These are phyloP conservation scores for Otatea glauca DNA, from an alignment of 176 grass and related monocot genomes.

Conservation along the genomic window DNA sequence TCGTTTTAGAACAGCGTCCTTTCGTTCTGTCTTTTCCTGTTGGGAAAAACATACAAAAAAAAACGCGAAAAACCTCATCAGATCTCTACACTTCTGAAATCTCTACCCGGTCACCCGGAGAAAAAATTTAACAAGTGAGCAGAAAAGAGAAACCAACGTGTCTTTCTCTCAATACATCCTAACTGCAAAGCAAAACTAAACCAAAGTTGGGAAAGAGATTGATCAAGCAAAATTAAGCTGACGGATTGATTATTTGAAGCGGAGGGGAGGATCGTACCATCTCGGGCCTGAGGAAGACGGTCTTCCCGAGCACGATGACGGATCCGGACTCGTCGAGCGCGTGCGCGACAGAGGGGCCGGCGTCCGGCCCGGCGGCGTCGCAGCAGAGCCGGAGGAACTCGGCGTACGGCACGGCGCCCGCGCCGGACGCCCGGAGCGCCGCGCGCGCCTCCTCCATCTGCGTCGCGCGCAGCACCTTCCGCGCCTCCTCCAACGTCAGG, in stretches of 20 bases:
- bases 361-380: constrained; percentile 59
- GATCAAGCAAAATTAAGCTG: constrained; percentile 49
- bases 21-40: constrained; percentile 82
- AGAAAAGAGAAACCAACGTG: constrained; percentile 47
- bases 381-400: constrained; percentile 73
- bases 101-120: constrained; percentile 59
- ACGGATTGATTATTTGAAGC: constrained; percentile 2
- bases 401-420: constrained; percentile 59
- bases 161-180: constrained; percentile 54
- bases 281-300: constrained; percentile 88
- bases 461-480: constrained; percentile 74
- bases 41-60: constrained; percentile 81
- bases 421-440: constrained; percentile 51
- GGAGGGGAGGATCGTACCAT: constrained; percentile 60
- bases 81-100: constrained; percentile 68
- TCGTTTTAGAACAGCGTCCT: constrained; percentile 76
- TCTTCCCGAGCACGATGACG: constrained; percentile 81
- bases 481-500: constrained; percentile 69
- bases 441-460: constrained; percentile 75
- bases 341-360: constrained; percentile 63
- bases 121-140: constrained; percentile 39
- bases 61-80: constrained; percentile 82
- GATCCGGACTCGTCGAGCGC: constrained; percentile 88
- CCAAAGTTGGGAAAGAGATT: constrained; percentile 19
- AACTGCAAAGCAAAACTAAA: constrained; percentile 54